phyloP scores from a whole-genome alignment of 2,329 filamentous ascomycete species.

The Albifimbria verrucaria region DNA sequence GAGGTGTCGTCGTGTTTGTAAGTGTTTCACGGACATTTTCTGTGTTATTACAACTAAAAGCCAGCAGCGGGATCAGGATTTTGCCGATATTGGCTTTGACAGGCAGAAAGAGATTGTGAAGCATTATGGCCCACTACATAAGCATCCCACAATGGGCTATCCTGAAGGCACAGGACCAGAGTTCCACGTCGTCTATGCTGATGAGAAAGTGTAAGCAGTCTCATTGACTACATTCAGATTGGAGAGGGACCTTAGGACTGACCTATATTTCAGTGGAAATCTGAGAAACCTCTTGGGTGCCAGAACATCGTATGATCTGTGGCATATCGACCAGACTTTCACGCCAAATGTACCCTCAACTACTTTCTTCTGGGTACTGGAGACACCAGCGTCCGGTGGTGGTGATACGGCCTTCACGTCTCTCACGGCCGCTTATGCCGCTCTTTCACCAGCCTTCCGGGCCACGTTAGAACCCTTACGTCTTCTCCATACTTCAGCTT shows the following conservation, averaged over 20 bases:
- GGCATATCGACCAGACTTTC: conserved; percentile 31
- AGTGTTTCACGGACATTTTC: conserved; percentile 2
- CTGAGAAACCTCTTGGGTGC: conserved; percentile 22
- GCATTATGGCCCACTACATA: conserved; percentile 28
- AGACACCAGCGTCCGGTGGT: conserved; percentile 19
- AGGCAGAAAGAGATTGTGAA: conserved; percentile 22
- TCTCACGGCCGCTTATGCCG: conserved; percentile 24
- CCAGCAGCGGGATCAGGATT: conserved; percentile 25
- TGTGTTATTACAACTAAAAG: background rate
- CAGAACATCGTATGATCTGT: conserved; percentile 24
- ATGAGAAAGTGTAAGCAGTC: conserved; percentile 22
- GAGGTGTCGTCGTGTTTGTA: conserved; percentile 29
- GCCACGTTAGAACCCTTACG: conserved; percentile 8
- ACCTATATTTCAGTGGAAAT: conserved; percentile 15
- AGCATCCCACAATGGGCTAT: conserved; percentile 28
- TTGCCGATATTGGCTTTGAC: conserved; percentile 28
- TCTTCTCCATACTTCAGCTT: conserved; percentile 21
- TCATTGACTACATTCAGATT: background rate
- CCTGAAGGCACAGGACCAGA: conserved; percentile 26
- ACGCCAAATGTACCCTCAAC: conserved; percentile 26
- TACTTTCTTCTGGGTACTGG: conserved; percentile 30
- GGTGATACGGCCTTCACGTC: conserved; percentile 28
- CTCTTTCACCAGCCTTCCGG: conserved; percentile 23
- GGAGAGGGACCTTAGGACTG: background rate
- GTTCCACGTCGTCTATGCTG: conserved; percentile 29